Evolutionary conservation across 2,329 filamentous ascomycete species (phyloP).

Genomic region (Amauroascus verrucosus): DNA sequence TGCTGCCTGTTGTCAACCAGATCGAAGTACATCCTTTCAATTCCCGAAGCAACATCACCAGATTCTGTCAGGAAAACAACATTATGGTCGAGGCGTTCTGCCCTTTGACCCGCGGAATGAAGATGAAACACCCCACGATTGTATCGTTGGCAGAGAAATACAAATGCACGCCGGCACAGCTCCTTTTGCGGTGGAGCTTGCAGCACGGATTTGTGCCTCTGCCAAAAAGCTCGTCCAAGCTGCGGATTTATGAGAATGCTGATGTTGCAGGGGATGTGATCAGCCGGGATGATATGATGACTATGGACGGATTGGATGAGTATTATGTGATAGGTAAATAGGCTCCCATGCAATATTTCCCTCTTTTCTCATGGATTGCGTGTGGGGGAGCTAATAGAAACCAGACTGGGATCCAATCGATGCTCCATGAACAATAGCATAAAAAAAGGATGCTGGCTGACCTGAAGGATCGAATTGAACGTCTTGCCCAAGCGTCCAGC

Average conservation of each 20-base stretch:
- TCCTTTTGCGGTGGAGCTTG: constrained; percentile 67
- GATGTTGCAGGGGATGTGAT: constrained; percentile 40
- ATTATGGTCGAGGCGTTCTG: constrained; percentile 73
- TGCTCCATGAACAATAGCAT: not conserved
- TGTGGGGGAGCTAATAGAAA: not conserved
- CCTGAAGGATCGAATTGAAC: not conserved
- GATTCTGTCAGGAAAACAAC: constrained; percentile 53
- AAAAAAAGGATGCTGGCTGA: too few relatives aligned
- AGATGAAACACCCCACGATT: constrained; percentile 59
- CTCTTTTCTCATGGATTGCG: not conserved
- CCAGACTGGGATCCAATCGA: constrained; percentile 5
- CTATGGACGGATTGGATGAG: constrained; percentile 13
- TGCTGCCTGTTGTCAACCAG: constrained; percentile 37
- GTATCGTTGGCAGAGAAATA: constrained; percentile 56
- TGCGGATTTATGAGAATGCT: constrained; percentile 56
- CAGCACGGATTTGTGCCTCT: constrained; percentile 64
- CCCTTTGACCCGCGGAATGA: constrained; percentile 59
- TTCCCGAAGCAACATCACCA: constrained; percentile 56
- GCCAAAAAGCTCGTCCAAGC: constrained; percentile 58
- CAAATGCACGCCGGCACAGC: constrained; percentile 58
- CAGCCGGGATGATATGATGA: constrained; percentile 10
- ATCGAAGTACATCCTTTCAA: constrained; percentile 46
- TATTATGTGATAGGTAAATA: constrained; percentile 8
- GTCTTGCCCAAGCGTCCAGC: not conserved
- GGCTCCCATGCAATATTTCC: not conserved